Base-by-base conservation (phyloP, 2,329 filamentous ascomycete species). In the Gnomoniopsis smithogilvyi region DNA sequence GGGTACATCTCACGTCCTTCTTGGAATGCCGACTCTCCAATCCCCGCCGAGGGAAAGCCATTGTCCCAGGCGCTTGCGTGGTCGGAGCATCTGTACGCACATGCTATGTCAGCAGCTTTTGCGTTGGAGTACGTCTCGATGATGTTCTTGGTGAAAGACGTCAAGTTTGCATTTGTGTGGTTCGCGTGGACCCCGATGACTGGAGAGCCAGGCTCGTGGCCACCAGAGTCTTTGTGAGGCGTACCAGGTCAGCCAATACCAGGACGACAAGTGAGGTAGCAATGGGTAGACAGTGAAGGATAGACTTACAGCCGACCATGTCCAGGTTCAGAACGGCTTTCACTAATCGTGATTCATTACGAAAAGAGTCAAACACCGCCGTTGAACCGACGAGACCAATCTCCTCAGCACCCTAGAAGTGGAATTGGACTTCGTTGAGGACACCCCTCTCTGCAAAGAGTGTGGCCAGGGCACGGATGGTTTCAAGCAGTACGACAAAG, bases 401-500 rank as follows among this genome's bases (percentile, higher is more conserved):
- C 41, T 58, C 56, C 21, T 58, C 56, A 15, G 56, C 50, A 36
- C 19, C 56, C n/a, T 54, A 58, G 46, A 36, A 58, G 51, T 58
- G 56, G 19, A 58, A 58, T 3, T 58, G 56, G 17, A 58, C 34
- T 34, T 50, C 56, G n/a, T 58, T 58, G 6, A 54, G 3, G 10
- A 48, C 21, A 19, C 45, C 30, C 34, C 24, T 49, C n/a, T 30
- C 3, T 2, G 22, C 45, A 15, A 58, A 48, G 19, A 54, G 43
- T n/a, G 17, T 33, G 34, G 14, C 26, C 12, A 58, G 6, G 7
- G n/a, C 50, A n/a, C 43, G 43, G 2, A 49, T 24, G 17, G 54
- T 51, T 33, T 58, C 56, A 17, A 58, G 51, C 14, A 58, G 43
- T n/a, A 58, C 45, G 22, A 34, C 51, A 4, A 48, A 33, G 51